Evolutionary conservation across 208 protist species (phyloP).

Genomic region (Kentomonas sorsogonicus): DNA sequence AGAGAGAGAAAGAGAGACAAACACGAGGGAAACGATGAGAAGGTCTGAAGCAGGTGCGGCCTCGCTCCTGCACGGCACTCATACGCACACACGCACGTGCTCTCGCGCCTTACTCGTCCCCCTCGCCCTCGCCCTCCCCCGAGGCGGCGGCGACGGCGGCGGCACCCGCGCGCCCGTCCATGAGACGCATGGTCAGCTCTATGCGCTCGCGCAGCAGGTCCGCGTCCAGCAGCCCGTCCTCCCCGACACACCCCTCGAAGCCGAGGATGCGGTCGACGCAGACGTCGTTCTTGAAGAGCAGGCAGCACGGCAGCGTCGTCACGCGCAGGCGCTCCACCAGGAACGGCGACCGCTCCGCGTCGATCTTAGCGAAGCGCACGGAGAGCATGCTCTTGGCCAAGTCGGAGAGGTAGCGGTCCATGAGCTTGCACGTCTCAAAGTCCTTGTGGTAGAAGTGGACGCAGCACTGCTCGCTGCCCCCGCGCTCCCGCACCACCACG

Average conservation of each 20-base stretch:
- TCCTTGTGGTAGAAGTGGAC: conserved; percentile 95
- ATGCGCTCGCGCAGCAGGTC: conserved; percentile 70
- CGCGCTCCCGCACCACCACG: conserved; percentile 88
- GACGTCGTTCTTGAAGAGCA: conserved; percentile 93
- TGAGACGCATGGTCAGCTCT: conserved; percentile 22
- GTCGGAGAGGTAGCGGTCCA: conserved; percentile 91
- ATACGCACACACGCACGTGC: too few relatives aligned
- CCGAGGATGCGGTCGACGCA: conserved; percentile 92
- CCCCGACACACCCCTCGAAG: conserved; percentile 89
- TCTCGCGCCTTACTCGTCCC: conserved; percentile 10
- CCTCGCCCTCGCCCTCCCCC: too few relatives aligned
- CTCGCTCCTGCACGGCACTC: too few relatives aligned
- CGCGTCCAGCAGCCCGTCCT: conserved; percentile 80
- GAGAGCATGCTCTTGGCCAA: conserved; percentile 69
- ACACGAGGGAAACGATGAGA: too few relatives aligned
- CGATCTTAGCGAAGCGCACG: conserved; percentile 93
- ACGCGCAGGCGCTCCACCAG: conserved; percentile 91
- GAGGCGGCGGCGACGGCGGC: too few relatives aligned
- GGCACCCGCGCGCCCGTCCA: conserved; percentile 4
- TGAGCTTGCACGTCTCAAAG: conserved; percentile 94
- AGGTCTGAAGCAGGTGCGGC: too few relatives aligned
- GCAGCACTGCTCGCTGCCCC: conserved; percentile 75
- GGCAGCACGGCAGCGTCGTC: conserved; percentile 87
- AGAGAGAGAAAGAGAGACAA: too few relatives aligned
- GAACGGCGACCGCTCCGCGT: conserved; percentile 92